Base-by-base conservation (phyloP, 192 early-diverging fungal genomes). In the Podila verticillata region DNA sequence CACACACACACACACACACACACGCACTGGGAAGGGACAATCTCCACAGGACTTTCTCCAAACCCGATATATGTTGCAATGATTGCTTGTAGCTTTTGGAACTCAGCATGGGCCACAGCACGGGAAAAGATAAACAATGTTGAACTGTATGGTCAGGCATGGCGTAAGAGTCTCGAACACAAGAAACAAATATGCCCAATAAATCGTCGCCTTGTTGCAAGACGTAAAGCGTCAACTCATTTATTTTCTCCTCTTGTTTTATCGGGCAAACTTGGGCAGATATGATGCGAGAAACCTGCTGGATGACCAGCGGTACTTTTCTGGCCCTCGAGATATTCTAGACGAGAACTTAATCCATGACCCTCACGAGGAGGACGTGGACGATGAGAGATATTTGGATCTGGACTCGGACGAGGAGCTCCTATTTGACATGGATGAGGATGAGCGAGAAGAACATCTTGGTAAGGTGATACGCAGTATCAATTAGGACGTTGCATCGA, bases 231-330 rank as follows among this genome's bases (percentile, higher is more conserved):
- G 10, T 57, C 34, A 22, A 15, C 49, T 57, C 22, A 35, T 19
- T 39, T 39, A n/a, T 30, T 22, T 48, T 15, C 32, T 58, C 20
- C 15, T 19, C 24, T 58, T 32, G 51, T 28, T 32, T 47, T 59
- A 17, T 22, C 15, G 8, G 7, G 4, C 28, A 54, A 24, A 30
- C 8, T 31, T 48, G 32, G 24, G n/a, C 60, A 92, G 91, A 83
- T 92, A 87, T 61, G 91, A 92, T 70, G 86, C 81, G 22, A 72
- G 91, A 39, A 90, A 92, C 56, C 54, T 92, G 6, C 68, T 91
- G 24, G 86, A 90, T 57, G 83, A 87, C 44, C 36, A 68, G 48
- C 65, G 77, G 28, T 22, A 66, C 44, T 80, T 65, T 35, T 58
- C 65, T 12, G 70, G 65, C 28, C 31, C 68, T 57, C 26, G 68